Evolutionary conservation across 1,139 yeast genomes (phyloP).

Genomic region (Geotrichum fermentans): DNA sequence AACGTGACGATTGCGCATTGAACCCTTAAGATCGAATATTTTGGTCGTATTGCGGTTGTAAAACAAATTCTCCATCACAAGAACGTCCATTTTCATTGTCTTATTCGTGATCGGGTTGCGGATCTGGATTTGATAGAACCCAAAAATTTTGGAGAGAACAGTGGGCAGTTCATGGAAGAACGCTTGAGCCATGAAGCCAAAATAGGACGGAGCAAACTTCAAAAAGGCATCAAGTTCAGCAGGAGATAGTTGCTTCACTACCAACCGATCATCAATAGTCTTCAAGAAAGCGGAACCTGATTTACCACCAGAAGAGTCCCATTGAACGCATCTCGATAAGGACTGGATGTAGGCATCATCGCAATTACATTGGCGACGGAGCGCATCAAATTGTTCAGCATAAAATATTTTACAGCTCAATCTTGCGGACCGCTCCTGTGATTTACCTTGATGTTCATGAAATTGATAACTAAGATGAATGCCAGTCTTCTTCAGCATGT

Average conservation of each 20-base stretch:
- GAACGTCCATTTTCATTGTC: slow-evolving; percentile 77
- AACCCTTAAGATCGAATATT: slow-evolving; percentile 92
- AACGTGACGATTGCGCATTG: slow-evolving; percentile 95
- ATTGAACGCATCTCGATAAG: slow-evolving; percentile 83
- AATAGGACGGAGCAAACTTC: slow-evolving; percentile 92
- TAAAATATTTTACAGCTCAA: slow-evolving; percentile 91
- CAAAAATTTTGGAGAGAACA: slow-evolving; percentile 89
- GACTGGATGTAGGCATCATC: slow-evolving; percentile 78
- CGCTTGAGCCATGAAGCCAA: slow-evolving; percentile 93
- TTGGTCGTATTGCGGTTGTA: slow-evolving; percentile 72
- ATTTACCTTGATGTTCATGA: slow-evolving; percentile 66
- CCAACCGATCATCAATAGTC: slow-evolving; percentile 79
- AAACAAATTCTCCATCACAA: slow-evolving; percentile 93
- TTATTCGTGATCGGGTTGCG: slow-evolving; percentile 72
- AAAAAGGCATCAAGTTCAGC: slow-evolving; percentile 90
- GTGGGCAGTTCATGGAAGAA: slow-evolving; percentile 92
- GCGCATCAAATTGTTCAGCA: slow-evolving; percentile 95
- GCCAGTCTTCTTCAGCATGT: slow-evolving; percentile 76
- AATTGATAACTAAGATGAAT: slow-evolving; percentile 78
- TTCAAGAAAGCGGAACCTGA: slow-evolving; percentile 92
- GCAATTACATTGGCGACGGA: slow-evolving; percentile 76
- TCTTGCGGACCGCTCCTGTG: slow-evolving; percentile 72
- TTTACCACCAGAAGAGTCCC: slow-evolving; percentile 96
- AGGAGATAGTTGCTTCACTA: slow-evolving; percentile 83
- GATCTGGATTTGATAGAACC: slow-evolving; percentile 89